A percentile compares a stretch with the other conserved stretches of the same genome.
Conservation (phyloP, 768 basidiomycete species). For the Mycena floridula region DNA sequence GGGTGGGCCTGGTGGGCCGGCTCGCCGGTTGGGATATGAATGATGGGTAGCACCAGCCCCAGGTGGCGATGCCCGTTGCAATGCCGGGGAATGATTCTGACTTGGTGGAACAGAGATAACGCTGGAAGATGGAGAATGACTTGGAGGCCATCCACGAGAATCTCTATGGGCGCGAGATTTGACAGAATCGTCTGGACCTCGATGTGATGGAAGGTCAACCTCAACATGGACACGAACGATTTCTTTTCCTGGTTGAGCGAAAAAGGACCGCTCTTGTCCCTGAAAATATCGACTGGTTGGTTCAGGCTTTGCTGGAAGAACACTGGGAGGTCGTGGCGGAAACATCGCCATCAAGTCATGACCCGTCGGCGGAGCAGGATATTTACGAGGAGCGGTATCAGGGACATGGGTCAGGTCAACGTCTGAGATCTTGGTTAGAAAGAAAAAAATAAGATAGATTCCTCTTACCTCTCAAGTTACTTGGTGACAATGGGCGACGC, state of each 20-base stretch:
- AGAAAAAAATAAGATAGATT: not conserved
- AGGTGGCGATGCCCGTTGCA: not conserved
- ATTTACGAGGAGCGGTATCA: constrained; percentile 47
- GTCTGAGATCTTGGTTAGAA: constrained; percentile 30
- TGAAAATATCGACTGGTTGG: constrained; percentile 72
- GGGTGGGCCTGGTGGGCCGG: constrained; percentile 5
- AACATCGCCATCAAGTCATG: constrained; percentile 86
- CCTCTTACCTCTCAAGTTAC: constrained; percentile 51
- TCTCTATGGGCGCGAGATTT: constrained; percentile 15
- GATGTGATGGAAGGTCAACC: constrained; percentile 40
- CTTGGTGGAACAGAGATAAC: not conserved
- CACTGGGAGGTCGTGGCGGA: constrained; percentile 61
- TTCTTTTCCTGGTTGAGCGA: constrained; percentile 72
- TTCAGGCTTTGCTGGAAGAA: constrained; percentile 47
- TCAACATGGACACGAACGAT: constrained; percentile 72
- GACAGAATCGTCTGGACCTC: constrained; percentile 18
- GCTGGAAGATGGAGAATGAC: constrained; percentile 13
- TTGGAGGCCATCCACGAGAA: constrained; percentile 15
- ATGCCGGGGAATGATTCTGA: not conserved
- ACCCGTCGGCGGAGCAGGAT: constrained; percentile 72
- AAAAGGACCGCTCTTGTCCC: constrained; percentile 74
- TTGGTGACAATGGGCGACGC: constrained; percentile 59
- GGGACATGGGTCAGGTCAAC: constrained; percentile 54
- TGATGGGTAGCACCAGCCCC: constrained; percentile 17
- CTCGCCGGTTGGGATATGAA: constrained; percentile 16